Base-by-base conservation (phyloP, 768 basidiomycete genomes). In the Rhizopogon rudus region DNA sequence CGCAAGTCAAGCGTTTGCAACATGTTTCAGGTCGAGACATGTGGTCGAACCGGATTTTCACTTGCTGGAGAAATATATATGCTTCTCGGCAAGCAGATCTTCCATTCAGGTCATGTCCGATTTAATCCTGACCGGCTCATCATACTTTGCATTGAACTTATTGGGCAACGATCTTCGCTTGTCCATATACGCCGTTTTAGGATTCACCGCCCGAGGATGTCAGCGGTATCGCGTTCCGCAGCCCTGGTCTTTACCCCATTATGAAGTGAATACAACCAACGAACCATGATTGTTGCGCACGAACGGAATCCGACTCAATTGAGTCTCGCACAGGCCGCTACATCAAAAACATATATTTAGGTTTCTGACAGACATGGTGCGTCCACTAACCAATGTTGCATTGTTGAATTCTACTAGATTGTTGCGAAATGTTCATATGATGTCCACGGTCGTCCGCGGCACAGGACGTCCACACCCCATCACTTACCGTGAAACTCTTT, bases 171-270 rank as follows among this genome's bases (percentile, higher is more conserved):
- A 41, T 44, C 42, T 53, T 44, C 51, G 54, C 53, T 67, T 65
- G 35, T 54, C 60, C 57, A 67, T 51, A 63, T 69, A 69, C 67
- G 65, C 61, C 63, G 55, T 57, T 61, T 69, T 68, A 67, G 65
- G 65, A 67, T 69, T 67, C 56, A 57, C 52, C 40, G 48, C 57
- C 33, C n/a, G 4, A 14, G 57, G 58, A 48, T 17, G 54, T 13
- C 60, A 61, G 55, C 54, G 8, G 7, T 25, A 37, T 49, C 48
- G 6, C 33, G 48, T 37, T 22, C 14, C 17, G 33, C 31, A 8
- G 14, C 14, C 6, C 8, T 13, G 20, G 17, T 6, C 4, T 17
- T n/a, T 12, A 9, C 6, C n/a, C 16, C 25, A 4, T 22, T 22
- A 16, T 9, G 8, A 33, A 42, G 9, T 42, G 41, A 2, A 48